Evolutionary conservation across 331 rosid species (phyloP).

Genomic region (Malus hybrid): DNA sequence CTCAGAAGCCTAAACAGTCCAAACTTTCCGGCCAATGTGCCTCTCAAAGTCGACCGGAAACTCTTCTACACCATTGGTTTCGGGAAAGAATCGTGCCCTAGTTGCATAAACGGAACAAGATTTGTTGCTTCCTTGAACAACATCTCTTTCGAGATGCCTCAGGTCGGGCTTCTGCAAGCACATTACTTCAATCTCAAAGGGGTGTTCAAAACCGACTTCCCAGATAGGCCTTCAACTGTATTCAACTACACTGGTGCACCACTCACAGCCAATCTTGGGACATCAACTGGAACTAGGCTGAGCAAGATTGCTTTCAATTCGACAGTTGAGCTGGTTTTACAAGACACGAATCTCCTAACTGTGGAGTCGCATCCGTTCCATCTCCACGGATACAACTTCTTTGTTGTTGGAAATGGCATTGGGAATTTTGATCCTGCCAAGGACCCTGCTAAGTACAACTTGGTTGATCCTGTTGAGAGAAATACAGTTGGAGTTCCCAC

Average conservation of each 20-base stretch:
- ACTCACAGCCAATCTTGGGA: conserved; percentile 46
- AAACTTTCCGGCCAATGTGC: conserved; percentile 60
- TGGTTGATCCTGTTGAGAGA: conserved; percentile 76
- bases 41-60: conserved; percentile 53
- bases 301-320: conserved; percentile 64
- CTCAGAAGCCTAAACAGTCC: conserved; percentile 51
- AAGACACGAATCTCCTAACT: conserved; percentile 59
- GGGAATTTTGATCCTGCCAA: conserved; percentile 66
- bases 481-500: conserved; percentile 74
- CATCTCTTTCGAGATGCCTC: conserved; percentile 62
- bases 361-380: conserved; percentile 83
- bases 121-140: conserved; percentile 62
- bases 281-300: conserved; percentile 49
- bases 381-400: conserved; percentile 78
- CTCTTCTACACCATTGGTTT: conserved; percentile 58
- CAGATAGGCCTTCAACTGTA: conserved; percentile 39
- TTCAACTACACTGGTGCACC: conserved; percentile 73
- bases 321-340: conserved; percentile 58
- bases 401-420: conserved; percentile 45
- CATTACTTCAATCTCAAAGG: conserved; percentile 53
- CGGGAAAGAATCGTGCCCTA: conserved; percentile 47
- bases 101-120: conserved; percentile 59
- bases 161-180: conserved; percentile 62
- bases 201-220: conserved; percentile 57
- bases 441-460: conserved; percentile 53